Evolutionary conservation across 208 protist genomes (phyloP), one percentile per base, ranked within the genome.

Genomic region (Novymonas esmeraldas): DNA sequence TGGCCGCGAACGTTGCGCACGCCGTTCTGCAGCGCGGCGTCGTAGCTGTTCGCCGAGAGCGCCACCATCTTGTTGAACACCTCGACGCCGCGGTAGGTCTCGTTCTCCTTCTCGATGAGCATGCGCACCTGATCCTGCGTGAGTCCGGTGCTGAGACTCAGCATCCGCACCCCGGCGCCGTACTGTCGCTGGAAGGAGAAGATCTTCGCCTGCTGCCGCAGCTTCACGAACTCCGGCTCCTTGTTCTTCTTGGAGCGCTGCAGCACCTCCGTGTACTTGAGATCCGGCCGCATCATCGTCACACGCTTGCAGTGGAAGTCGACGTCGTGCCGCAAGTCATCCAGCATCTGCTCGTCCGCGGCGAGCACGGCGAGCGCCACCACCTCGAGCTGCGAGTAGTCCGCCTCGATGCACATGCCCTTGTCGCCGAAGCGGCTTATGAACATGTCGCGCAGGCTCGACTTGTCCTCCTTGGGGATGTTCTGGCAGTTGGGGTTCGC

Each of bases 131-230:
- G 89, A 39, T 98, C 92, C 56, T 92, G 86, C 39, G 91, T 93
- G 22, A 98, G 78, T 6, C 92, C 92, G 0, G 94, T 98, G 61
- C 89, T 95, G 64, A 93, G 75, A 70, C 90, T 95, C 62, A 98
- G 91, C 91, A 95, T 96, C 67, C 88, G 91, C 44, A 86, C 92
- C 2, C 94, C 94, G 4, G 94, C 94, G 50, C 94, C 94, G 76
- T 98, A 98, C 76, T 98, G 94, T 50, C 94, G 76, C 73, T 98
- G 94, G 63, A 98, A 98, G 38, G 91, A 97, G 74, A 98, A 98
- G 42, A 97, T 95, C 69, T 98, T 98, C 6, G 94, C 94, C 70
- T 97, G 93, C 71, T 96, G 91, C 11, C 94, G 85, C 62, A 95
- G 73, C 77, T 95, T 94, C 48, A 94, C 89, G 76, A 95, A 98